These are phyloP conservation scores for Fusarium sp. DNA, from an alignment of 2,329 filamentous ascomycete species.

Conservation along the genomic window DNA sequence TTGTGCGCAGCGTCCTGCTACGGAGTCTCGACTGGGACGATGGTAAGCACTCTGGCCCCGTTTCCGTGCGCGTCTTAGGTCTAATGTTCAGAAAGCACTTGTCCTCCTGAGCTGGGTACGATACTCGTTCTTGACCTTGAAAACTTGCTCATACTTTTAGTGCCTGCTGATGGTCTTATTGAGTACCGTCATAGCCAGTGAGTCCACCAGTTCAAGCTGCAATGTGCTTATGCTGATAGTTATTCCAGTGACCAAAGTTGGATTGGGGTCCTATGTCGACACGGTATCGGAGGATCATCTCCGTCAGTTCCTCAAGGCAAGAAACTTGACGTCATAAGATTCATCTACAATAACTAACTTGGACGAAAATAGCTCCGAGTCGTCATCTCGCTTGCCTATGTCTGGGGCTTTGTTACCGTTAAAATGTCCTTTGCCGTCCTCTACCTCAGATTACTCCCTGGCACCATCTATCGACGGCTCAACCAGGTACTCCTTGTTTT, in stretches of 20 bases:
- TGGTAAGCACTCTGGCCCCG: neutral
- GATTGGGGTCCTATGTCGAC: neutral
- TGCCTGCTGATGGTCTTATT: neutral
- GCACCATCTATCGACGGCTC: neutral
- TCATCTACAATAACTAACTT: neutral
- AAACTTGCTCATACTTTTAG: neutral
- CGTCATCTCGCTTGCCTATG: neutral
- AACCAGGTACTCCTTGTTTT: neutral
- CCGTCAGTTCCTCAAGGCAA: neutral
- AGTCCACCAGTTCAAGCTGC: neutral
- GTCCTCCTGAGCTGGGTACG: neutral
- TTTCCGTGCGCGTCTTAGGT: neutral
- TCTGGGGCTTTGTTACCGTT: neutral
- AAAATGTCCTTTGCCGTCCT: neutral
- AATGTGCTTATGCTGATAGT: neutral
- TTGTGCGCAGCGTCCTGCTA: neutral
- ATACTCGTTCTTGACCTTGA: neutral
- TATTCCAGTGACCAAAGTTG: neutral
- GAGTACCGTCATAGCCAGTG: neutral
- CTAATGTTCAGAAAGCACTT: neutral
- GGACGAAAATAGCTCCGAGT: neutral
- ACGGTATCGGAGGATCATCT: neutral
- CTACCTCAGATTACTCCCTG: neutral
- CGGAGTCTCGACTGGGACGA: neutral
- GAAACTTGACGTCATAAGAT: neutral